A percentile compares a stretch with the other conserved stretches of the same genome.
phyloP scores from a whole-genome alignment of 768 basidiomycete species.

The Psilocybe subaeruginosa region DNA sequence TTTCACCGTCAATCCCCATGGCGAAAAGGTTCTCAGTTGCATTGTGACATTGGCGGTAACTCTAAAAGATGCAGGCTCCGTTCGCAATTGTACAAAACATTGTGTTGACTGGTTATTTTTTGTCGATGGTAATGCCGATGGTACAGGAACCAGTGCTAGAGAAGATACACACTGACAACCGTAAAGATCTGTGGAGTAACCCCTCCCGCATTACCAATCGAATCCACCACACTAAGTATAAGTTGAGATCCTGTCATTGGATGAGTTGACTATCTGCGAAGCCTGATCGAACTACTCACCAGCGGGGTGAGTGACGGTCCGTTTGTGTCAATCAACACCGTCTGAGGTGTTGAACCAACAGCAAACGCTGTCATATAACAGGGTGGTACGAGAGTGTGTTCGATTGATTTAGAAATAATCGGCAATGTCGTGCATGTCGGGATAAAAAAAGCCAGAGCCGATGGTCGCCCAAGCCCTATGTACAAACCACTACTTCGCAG shows the following conservation, averaged over 20 bases:
- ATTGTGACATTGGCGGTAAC: constrained; percentile 41
- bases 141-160: not conserved
- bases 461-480: not conserved
- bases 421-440: constrained; percentile 29
- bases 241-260: constrained; percentile 39
- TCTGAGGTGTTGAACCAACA: constrained; percentile 35
- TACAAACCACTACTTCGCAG: not conserved
- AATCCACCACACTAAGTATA: constrained; percentile 47
- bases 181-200: constrained; percentile 35
- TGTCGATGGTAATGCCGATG: not conserved
- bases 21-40: constrained; percentile 42
- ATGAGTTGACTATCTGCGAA: not conserved
- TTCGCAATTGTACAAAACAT: constrained; percentile 27
- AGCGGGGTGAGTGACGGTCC: constrained; percentile 42
- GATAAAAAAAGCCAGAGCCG: constrained; percentile 22
- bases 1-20: constrained; percentile 47
- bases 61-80: constrained; percentile 28
- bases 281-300: constrained; percentile 32
- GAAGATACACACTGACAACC: constrained; percentile 34
- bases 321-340: constrained; percentile 33
- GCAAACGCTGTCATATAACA: constrained; percentile 48
- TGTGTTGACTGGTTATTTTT: constrained; percentile 34
- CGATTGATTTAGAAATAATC: constrained; percentile 28
- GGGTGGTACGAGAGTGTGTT: constrained; percentile 31
- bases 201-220: constrained; percentile 44